These are phyloP conservation scores for Pluteus cervinus DNA, from an alignment of 768 basidiomycete genomes.

Conservation along the genomic window DNA sequence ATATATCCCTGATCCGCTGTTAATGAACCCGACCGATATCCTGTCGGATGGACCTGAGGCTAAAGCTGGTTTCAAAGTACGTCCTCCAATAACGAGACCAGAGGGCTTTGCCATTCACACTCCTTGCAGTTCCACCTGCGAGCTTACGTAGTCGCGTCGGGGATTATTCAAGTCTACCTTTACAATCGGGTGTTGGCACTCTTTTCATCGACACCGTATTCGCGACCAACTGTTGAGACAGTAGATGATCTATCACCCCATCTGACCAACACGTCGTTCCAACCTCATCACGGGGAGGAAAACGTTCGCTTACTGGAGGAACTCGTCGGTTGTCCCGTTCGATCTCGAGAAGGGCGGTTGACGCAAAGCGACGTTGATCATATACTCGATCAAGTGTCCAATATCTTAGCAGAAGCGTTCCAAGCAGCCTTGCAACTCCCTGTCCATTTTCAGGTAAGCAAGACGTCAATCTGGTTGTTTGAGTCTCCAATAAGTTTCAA, in stretches of 20 bases:
- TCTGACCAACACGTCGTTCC: constrained; percentile 90
- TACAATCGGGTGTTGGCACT: constrained; percentile 81
- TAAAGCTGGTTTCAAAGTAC: too few species aligned
- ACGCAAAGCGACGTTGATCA: constrained; percentile 28
- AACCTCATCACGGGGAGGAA: constrained; percentile 58
- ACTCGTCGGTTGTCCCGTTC: constrained; percentile 57
- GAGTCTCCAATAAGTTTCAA: constrained; percentile 1
- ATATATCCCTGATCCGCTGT: constrained; percentile 73
- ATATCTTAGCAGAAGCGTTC: constrained; percentile 74
- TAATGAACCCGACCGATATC: constrained; percentile 63
- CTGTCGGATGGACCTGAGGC: constrained; percentile 23
- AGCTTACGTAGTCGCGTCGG: constrained; percentile 77
- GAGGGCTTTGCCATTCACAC: too few species aligned
- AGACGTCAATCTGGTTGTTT: not conserved
- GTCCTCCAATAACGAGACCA: constrained; percentile 1
- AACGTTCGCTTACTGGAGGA: constrained; percentile 79
- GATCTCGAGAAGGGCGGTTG: constrained; percentile 27
- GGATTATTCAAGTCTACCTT: constrained; percentile 74
- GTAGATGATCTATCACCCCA: constrained; percentile 52
- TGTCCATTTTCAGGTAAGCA: constrained; percentile 72
- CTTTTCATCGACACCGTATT: constrained; percentile 76
- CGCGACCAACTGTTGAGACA: constrained; percentile 30
- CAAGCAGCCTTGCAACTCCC: constrained; percentile 79
- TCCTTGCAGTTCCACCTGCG: constrained; percentile 82
- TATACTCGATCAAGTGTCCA: constrained; percentile 57